These are phyloP conservation scores for Daldinia sp. DNA, from an alignment of 2,329 filamentous ascomycete species.

Conservation along the genomic window DNA sequence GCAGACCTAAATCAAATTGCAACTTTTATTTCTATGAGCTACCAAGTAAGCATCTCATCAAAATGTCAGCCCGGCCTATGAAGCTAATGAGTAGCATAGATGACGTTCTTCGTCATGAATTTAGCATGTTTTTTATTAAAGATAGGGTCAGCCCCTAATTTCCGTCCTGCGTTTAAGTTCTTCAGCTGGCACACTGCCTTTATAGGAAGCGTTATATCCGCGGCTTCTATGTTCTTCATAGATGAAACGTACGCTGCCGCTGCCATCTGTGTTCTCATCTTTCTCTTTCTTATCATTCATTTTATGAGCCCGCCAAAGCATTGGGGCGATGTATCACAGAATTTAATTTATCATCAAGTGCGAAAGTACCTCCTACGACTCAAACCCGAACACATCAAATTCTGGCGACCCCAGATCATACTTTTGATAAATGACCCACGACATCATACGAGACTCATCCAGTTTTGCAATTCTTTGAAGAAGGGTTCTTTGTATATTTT, in stretches of 20 bases:
- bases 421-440: slow-evolving; percentile 84
- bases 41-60: slow-evolving; percentile 63
- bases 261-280: slow-evolving; percentile 75
- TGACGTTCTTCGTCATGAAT: slow-evolving; percentile 92
- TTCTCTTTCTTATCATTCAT: slow-evolving; percentile 86
- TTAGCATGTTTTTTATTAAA: slow-evolving; percentile 87
- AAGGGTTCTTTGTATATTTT: slow-evolving; percentile 87
- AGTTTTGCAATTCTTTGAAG: slow-evolving; percentile 91
- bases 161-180: slow-evolving; percentile 86
- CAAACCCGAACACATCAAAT: slow-evolving; percentile 89
- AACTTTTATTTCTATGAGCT: slow-evolving; percentile 89
- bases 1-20: slow-evolving; percentile 89
- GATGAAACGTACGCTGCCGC: slow-evolving; percentile 81
- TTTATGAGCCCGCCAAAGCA: slow-evolving; percentile 85
- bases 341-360: slow-evolving; percentile 85
- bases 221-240: slow-evolving; percentile 88
- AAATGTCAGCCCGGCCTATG: background rate
- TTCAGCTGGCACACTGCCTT: slow-evolving; percentile 88
- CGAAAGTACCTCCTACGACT: slow-evolving; percentile 87
- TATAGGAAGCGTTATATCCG: slow-evolving; percentile 76
- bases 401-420: slow-evolving; percentile 89
- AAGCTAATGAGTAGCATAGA: slow-evolving; percentile 52
- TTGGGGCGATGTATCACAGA: slow-evolving; percentile 91
- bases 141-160: slow-evolving; percentile 87
- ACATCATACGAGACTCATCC: slow-evolving; percentile 82